Evolutionary conservation across 805 yeast genomes (phyloP).

Genomic region (Candida dendrica): DNA sequence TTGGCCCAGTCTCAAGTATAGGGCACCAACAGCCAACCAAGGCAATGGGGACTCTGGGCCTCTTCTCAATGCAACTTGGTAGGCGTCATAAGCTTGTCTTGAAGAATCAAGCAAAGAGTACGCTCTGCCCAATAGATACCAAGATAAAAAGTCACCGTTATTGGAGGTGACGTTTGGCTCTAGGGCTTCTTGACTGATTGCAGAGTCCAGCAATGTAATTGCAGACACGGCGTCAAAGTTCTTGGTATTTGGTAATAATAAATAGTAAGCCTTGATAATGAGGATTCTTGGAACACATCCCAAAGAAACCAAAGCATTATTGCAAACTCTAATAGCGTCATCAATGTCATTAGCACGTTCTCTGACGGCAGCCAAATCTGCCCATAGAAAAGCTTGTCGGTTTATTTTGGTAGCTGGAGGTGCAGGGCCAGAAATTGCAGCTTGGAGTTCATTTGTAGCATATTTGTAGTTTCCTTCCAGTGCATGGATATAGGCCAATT

Average conservation of each 20-base stretch:
- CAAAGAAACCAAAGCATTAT: constrained; percentile 36
- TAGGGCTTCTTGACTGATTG: constrained; percentile 16
- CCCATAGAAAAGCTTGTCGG: constrained; percentile 45
- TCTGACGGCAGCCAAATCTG: constrained; percentile 42
- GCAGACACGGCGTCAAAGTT: constrained; percentile 29
- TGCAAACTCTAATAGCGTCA: constrained; percentile 44
- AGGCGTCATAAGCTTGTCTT: constrained; percentile 45
- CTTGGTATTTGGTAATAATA: constrained; percentile 28
- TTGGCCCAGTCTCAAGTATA: constrained; percentile 53
- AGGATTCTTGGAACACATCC: constrained; percentile 38
- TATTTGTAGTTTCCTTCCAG: constrained; percentile 42
- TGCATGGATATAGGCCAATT: constrained; percentile 48
- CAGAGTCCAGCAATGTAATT: constrained; percentile 27
- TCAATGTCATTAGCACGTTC: constrained; percentile 37
- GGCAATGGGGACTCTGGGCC: constrained; percentile 50
- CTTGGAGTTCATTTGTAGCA: constrained; percentile 42
- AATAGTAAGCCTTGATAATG: constrained; percentile 42
- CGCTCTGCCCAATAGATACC: constrained; percentile 48
- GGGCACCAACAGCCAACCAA: constrained; percentile 61
- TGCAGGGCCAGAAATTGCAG: constrained; percentile 43
- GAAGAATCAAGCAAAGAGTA: constrained; percentile 39
- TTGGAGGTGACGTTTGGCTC: background rate
- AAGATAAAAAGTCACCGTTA: constrained; percentile 47
- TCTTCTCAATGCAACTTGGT: constrained; percentile 46
- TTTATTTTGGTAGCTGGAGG: constrained; percentile 37